These are phyloP conservation scores for Shiraia sp. DNA, from an alignment of 2,329 filamentous ascomycete species.

Conservation along the genomic window DNA sequence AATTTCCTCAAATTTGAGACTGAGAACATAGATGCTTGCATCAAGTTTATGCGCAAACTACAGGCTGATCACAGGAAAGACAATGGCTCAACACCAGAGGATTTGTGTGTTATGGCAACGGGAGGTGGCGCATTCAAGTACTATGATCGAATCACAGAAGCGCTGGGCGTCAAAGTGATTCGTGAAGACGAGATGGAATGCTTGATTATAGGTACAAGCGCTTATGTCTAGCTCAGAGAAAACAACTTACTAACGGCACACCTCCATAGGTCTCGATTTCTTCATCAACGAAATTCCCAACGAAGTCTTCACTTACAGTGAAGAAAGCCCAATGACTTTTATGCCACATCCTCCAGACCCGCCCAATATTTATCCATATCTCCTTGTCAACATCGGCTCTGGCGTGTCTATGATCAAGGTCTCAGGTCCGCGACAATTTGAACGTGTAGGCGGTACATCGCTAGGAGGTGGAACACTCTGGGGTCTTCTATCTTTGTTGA, in stretches of 20 bases:
- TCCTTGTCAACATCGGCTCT: constrained; percentile 97
- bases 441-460: constrained; percentile 92
- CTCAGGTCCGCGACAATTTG: constrained; percentile 80
- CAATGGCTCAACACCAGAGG: constrained; percentile 71
- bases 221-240: neutral
- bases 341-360: constrained; percentile 70
- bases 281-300: constrained; percentile 97
- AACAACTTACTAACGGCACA: constrained; percentile 2
- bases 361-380: constrained; percentile 80
- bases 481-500: constrained; percentile 89
- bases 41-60: constrained; percentile 85
- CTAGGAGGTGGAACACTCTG: constrained; percentile 96
- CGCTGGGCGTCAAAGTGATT: constrained; percentile 83
- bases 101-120: constrained; percentile 91
- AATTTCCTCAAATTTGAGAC: constrained; percentile 98
- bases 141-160: constrained; percentile 85
- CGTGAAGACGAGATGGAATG: constrained; percentile 99
- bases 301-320: constrained; percentile 96
- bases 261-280: constrained; percentile 78
- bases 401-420: constrained; percentile 98
- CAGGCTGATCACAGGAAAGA: constrained; percentile 78
- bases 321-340: constrained; percentile 82
- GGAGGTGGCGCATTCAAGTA: constrained; percentile 96
- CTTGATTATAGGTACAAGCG: constrained; percentile 77
- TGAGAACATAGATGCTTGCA: constrained; percentile 88